Evolutionary conservation across 2,329 filamentous ascomycete species (phyloP), one percentile per base, ranked within the genome.

Genomic region (Talaromyces sp.): DNA sequence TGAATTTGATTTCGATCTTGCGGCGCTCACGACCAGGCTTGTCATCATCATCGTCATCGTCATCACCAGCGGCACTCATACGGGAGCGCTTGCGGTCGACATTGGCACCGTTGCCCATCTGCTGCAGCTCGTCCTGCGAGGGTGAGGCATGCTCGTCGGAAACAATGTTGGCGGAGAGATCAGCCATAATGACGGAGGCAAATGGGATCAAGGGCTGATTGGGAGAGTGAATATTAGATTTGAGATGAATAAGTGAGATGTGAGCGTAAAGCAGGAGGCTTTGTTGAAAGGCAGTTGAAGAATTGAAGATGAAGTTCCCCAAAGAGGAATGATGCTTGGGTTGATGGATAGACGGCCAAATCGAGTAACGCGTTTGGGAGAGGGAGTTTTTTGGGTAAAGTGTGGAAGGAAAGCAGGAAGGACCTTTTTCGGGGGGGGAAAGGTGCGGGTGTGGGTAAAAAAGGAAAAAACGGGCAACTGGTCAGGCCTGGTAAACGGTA

Each of bases 1-100:
- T 99, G 83, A 99, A 99, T 87, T 99, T 99, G 84, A 99, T 99
- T 82, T 99, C 95, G 75, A 99, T 99, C 90, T 99, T 99, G 83
- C 95, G 89, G 77, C 95, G 90, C 87, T 98, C 95, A 81, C 95
- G 93, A 76, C 93, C 93, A 69, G 92, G 92, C 88, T 98, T 98
- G 80, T 97, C 94, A 73, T 97, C 93, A 72, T 98, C 93, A 70
- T 98, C 95, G 70, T 98, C 94, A 71, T 98, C 95, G 77, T 98
- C 95, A 77, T 98, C 94, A 74, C 89, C 88, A 62, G 88, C 86
- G 72, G 90, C 82, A 74, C 82, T 89, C 69, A 91, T 88, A 76
- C 95, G 92, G 79, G 86, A 87, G 73, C 94, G 93, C 86, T 98
- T 98, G 79, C 82, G 86, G 76, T 93, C 90, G 74, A 84, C 83